Conservation (phyloP, 108 stramenopile species). For the Cyclotella baltica region DNA sequence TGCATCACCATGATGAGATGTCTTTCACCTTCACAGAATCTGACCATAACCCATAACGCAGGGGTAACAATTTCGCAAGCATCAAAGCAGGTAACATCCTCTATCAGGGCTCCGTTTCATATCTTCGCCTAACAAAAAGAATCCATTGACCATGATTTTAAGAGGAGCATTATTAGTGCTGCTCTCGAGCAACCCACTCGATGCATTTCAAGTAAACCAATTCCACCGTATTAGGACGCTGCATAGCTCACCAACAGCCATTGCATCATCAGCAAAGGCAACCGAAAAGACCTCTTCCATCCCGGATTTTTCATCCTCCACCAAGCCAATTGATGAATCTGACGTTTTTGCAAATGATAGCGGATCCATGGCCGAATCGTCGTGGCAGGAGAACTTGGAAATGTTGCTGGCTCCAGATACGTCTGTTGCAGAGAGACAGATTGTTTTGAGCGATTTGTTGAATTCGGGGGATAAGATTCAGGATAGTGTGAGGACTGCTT, state of each 20-base stretch:
- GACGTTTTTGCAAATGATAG: constrained; percentile 23
- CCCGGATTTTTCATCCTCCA: constrained; percentile 52
- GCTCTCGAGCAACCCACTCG: neutral
- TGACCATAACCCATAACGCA: too few relatives aligned
- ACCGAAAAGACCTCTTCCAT: constrained; percentile 1
- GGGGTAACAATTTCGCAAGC: too few relatives aligned
- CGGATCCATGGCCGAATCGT: neutral
- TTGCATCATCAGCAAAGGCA: constrained; percentile 5
- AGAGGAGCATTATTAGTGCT: neutral
- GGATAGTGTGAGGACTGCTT: constrained; percentile 69
- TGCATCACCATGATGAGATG: neutral
- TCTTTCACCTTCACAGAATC: too few relatives aligned
- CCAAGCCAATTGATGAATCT: constrained; percentile 42
- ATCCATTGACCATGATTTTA: neutral
- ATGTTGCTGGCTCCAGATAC: constrained; percentile 72
- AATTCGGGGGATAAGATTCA: constrained; percentile 76
- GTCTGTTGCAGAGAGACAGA: constrained; percentile 72
- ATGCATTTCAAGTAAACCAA: constrained; percentile 7
- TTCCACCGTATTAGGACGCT: neutral
- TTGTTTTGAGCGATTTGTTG: constrained; percentile 73
- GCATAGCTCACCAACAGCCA: neutral
- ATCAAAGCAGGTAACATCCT: neutral
- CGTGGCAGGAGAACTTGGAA: constrained; percentile 81
- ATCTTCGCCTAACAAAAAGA: too few relatives aligned
- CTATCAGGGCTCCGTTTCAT: too few relatives aligned